These are phyloP conservation scores for Solanum hybrid DNA, from an alignment of 305 asterid genomes.

Conservation along the genomic window DNA sequence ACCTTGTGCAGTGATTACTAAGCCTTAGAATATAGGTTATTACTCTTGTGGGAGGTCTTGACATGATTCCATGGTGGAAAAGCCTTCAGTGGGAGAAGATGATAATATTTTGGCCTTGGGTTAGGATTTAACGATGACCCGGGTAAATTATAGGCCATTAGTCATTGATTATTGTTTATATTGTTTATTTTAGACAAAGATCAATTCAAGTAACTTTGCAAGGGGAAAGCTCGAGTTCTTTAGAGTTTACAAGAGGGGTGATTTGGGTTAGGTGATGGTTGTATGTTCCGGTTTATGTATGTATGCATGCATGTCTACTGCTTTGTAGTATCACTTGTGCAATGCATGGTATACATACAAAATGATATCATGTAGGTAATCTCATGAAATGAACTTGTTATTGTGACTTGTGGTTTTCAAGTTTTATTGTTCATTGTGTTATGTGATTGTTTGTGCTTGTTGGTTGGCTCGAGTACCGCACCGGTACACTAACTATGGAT, in stretches of 20 bases:
- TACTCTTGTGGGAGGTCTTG: neutral
- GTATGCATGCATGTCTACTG: neutral
- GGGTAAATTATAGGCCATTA: neutral
- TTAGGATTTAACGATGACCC: too few relatives aligned
- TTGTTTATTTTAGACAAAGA: neutral
- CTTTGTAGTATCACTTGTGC: neutral
- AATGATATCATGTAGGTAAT: neutral
- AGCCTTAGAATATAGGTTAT: neutral
- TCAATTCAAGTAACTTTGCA: neutral
- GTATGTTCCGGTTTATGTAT: too few relatives aligned
- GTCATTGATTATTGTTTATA: neutral
- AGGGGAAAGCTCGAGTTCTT: neutral
- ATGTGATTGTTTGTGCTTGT: neutral
- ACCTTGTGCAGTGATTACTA: neutral
- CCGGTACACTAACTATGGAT: neutral
- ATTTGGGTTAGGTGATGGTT: too few relatives aligned
- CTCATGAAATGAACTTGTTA: neutral
- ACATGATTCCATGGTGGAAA: neutral
- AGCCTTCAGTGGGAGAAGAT: neutral
- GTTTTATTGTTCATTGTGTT: neutral
- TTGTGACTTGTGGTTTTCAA: neutral
- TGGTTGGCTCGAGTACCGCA: neutral
- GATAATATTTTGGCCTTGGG: neutral
- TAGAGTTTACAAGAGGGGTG: neutral
- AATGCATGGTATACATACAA: neutral